Evolutionary conservation across 805 yeast species (phyloP), one percentile per base, ranked within the genome.

Genomic region (Yarrowia sp.): DNA sequence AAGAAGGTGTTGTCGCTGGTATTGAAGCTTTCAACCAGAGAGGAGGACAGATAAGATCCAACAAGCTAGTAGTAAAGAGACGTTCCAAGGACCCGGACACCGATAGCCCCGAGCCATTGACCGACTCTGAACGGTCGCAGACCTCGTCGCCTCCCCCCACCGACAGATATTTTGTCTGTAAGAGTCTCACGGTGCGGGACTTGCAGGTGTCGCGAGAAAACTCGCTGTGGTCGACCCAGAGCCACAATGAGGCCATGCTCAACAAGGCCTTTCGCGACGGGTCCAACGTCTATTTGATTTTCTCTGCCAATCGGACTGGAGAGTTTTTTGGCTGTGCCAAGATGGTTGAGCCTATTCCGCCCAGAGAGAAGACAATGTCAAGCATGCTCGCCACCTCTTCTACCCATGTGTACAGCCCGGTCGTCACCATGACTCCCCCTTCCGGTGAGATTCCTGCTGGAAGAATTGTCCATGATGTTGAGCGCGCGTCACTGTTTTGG

Each of bases 281-380:
- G 26, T 74, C 75, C 40, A 71, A 74, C 65, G 79, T 77, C 19
- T 77, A 75, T 61, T 66, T 78, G 26, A 73, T 79, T 22, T 78
- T 78, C 65, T 75, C 79, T 4, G 80, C 79, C 22, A 78, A 78
- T 67, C 70, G 78, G 21, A 74, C 79, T 6, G 77, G 79, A 3
- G 73, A 73, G 14, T 79, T 76, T 63, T 77, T 70, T 62, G 81
- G 81, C 9, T 75, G 75, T 64, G 81, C 81, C 11, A 69, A 76
- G 26, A 75, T 78, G 77, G 73, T 71, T 14, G 68, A 71, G 22
- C 71, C 69, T 3, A 73, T 76, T 41, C 67, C 67, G 6, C 41
- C 41, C 21, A 51, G 33, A 12, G 68, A 68, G 22, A 64, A 62
- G 14, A 44, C 43, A 12, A 22, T 38, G 32, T 16, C 65, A 9